Percentiles rank a stretch among this genome's conserved stretches.
Conservation (phyloP, 139 green algal species). For the Edaphochlamys debaryana region DNA sequence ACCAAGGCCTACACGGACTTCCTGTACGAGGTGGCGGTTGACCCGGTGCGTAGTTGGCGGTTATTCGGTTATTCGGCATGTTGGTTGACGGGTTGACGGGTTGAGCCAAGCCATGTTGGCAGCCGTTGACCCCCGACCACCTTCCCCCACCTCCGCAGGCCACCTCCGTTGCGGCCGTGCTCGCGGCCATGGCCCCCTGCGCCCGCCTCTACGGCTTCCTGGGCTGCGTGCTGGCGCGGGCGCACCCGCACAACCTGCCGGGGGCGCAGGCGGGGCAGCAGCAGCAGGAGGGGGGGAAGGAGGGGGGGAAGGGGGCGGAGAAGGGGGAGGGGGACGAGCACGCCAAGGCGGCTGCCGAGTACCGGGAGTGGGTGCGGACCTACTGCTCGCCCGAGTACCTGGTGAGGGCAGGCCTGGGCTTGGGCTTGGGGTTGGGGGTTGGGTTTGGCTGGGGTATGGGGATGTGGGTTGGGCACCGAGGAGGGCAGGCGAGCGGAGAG, state of each 20-base stretch:
- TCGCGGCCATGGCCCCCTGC: slow-evolving; percentile 83
- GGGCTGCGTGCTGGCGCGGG: slow-evolving; percentile 64
- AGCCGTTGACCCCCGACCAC: no score
- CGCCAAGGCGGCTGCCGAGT: slow-evolving; percentile 32
- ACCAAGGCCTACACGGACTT: slow-evolving; percentile 75
- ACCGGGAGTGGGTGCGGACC: slow-evolving; percentile 73
- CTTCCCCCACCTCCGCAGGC: no score
- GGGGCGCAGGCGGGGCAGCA: neutral
- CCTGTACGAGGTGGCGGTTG: slow-evolving; percentile 64
- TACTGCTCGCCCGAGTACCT: slow-evolving; percentile 72
- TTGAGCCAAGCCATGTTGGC: no score
- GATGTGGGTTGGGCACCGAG: no score
- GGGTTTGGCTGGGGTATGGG: neutral
- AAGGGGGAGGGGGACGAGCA: no score
- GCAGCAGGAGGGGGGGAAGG: no score
- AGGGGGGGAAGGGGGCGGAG: no score
- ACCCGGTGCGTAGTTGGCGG: no score
- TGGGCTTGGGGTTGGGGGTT: neutral
- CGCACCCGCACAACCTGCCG: neutral
- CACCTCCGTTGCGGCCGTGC: slow-evolving; percentile 49
- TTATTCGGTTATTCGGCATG: no score
- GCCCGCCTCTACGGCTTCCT: slow-evolving; percentile 81
- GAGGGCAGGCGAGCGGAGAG: no score
- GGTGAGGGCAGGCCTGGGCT: slow-evolving; percentile 28
- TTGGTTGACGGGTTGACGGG: no score